phyloP scores from a whole-genome alignment of 495 filamentous ascomycete genomes.

The Penicillium desertorum region DNA sequence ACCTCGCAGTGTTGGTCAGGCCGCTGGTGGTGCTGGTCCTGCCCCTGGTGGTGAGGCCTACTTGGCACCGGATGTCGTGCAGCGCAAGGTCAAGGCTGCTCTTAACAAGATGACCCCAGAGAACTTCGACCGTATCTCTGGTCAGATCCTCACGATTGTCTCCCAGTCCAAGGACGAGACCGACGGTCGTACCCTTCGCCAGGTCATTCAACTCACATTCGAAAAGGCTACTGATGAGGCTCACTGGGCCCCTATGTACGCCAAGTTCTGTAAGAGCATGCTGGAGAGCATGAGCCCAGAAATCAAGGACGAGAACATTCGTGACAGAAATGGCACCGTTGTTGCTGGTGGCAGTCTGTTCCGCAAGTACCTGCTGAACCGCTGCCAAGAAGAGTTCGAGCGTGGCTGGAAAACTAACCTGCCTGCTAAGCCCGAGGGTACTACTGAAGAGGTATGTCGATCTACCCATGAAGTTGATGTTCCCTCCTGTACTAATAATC shows the following conservation, averaged over 20 bases:
- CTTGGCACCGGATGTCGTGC: conserved; percentile 88
- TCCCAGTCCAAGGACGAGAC: conserved; percentile 92
- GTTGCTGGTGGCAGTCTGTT: conserved; percentile 92
- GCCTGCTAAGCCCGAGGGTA: conserved; percentile 76
- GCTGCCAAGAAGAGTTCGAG: conserved; percentile 98
- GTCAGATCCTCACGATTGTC: conserved; percentile 89
- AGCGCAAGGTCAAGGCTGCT: conserved; percentile 96
- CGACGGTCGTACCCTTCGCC: conserved; percentile 90
- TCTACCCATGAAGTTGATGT: not conserved
- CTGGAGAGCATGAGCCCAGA: conserved; percentile 91
- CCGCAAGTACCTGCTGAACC: conserved; percentile 97
- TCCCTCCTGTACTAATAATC: not conserved
- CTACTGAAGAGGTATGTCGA: conserved; percentile 55
- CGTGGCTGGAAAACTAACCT: conserved; percentile 94
- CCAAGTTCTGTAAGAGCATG: conserved; percentile 98
- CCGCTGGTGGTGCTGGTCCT: conserved; percentile 43
- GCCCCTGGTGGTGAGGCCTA: conserved; percentile 56
- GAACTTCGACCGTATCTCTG: conserved; percentile 94
- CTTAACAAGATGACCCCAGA: conserved; percentile 99
- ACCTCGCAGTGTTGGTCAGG: conserved; percentile 65
- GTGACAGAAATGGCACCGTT: conserved; percentile 78
- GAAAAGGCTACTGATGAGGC: conserved; percentile 99
- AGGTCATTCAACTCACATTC: conserved; percentile 98
- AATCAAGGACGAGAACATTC: conserved; percentile 91
- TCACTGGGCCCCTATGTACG: conserved; percentile 99